Evolutionary conservation across 495 filamentous ascomycete species (phyloP).

Genomic region (Penicillium alfredii): DNA sequence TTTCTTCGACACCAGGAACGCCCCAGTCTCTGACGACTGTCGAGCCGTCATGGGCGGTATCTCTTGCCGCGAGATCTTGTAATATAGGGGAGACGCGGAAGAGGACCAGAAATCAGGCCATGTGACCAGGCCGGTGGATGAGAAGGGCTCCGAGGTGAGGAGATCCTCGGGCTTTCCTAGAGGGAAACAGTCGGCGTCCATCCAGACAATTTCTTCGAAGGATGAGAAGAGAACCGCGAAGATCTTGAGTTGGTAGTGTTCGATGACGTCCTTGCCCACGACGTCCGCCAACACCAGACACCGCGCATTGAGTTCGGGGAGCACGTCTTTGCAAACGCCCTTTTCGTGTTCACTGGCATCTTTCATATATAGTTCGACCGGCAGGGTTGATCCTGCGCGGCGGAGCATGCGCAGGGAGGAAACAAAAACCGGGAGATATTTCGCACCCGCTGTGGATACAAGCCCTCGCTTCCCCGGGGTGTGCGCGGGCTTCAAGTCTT

Average conservation of each 20-base stretch:
- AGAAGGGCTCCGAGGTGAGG: constrained; percentile 47
- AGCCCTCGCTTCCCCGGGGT: constrained; percentile 45
- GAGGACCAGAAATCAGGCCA: constrained; percentile 61
- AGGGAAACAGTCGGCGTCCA: constrained; percentile 56
- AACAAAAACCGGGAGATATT: constrained; percentile 44
- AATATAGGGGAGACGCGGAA: constrained; percentile 48
- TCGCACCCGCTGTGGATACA: constrained; percentile 46
- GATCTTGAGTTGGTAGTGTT: constrained; percentile 54
- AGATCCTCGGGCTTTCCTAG: constrained; percentile 46
- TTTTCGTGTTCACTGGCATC: constrained; percentile 44
- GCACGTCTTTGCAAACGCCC: constrained; percentile 44
- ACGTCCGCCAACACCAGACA: constrained; percentile 48
- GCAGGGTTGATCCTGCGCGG: constrained; percentile 48
- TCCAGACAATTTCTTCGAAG: constrained; percentile 56
- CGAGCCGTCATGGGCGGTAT: constrained; percentile 33
- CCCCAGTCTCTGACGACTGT: constrained; percentile 50
- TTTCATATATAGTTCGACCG: constrained; percentile 54
- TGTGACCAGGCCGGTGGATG: constrained; percentile 46
- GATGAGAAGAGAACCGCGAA: constrained; percentile 55
- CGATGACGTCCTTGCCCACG: constrained; percentile 33
- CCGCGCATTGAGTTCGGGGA: constrained; percentile 45
- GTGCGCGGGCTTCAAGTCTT: constrained; percentile 36
- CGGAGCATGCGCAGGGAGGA: constrained; percentile 54
- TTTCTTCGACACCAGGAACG: constrained; percentile 52
- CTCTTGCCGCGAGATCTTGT: constrained; percentile 44